A percentile compares a stretch with the other conserved stretches of the same genome.
phyloP scores from a whole-genome alignment of 225 moss, liverwort and hornwort genomes.

The Antitrichia curtipendula region DNA sequence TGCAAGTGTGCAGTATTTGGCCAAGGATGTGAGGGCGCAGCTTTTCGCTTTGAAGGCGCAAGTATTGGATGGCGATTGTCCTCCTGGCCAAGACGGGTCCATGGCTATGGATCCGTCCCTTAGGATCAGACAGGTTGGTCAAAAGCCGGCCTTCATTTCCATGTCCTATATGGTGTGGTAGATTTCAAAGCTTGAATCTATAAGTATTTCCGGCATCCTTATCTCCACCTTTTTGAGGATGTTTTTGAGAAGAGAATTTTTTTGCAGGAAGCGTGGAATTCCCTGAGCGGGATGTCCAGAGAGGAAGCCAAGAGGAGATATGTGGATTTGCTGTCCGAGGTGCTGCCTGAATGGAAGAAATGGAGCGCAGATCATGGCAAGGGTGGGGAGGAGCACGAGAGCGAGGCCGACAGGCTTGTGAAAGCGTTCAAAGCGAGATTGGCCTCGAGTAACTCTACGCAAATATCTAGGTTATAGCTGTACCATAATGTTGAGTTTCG shows the following conservation, averaged over 20 bases:
- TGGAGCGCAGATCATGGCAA: constrained; percentile 53
- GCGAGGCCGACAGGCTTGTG: constrained; percentile 65
- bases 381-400: constrained; percentile 31
- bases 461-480: constrained; percentile 19
- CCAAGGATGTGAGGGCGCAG: constrained; percentile 42
- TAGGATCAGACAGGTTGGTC: constrained; percentile 19
- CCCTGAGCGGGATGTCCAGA: constrained; percentile 43
- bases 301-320: constrained; percentile 55
- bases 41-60: constrained; percentile 68
- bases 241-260: background rate
- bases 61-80: constrained; percentile 69
- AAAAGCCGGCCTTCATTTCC: background rate
- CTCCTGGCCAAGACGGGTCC: constrained; percentile 46
- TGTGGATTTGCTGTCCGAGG: constrained; percentile 47
- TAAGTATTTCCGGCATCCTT: background rate
- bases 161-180: background rate
- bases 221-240: background rate
- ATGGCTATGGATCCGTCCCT: constrained; percentile 52
- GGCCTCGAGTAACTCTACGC: background rate
- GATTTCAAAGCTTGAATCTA: background rate
- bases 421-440: constrained; percentile 40
- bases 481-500: background rate
- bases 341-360: constrained; percentile 63
- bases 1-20: constrained; percentile 58
- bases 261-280: constrained; percentile 65